phyloP scores from a whole-genome alignment of 768 basidiomycete species.

The Pholiota microspora region DNA sequence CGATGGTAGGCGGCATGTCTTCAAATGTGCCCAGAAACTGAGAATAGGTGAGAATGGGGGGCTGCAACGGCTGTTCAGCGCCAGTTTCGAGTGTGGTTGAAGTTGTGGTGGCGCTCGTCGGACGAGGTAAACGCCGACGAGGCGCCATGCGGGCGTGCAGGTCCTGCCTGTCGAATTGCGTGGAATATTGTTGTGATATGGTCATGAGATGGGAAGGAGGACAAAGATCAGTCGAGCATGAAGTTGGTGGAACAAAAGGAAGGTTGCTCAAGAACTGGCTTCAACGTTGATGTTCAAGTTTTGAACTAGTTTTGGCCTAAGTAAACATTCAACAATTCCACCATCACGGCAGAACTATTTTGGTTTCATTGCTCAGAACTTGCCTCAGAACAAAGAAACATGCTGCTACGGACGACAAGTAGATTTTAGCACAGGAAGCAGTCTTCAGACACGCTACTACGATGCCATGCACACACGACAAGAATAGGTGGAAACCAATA shows the following conservation, averaged over 20 bases:
- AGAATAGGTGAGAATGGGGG: slow-evolving; percentile 18
- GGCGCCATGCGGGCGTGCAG: slow-evolving; percentile 19
- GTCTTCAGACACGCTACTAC: background rate
- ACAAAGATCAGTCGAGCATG: background rate
- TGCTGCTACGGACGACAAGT: background rate
- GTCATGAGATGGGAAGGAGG: slow-evolving; percentile 5
- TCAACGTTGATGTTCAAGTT: too few relatives aligned
- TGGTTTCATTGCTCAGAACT: slow-evolving; percentile 4
- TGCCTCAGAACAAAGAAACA: background rate
- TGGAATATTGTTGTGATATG: slow-evolving; percentile 17
- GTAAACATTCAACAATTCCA: slow-evolving; percentile 5
- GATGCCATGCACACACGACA: background rate
- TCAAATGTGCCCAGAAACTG: slow-evolving; percentile 22
- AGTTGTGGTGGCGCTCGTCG: slow-evolving; percentile 15
- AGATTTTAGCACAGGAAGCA: background rate
- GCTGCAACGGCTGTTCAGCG: slow-evolving; percentile 7
- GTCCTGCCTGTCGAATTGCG: slow-evolving; percentile 23
- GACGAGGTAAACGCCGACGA: slow-evolving; percentile 21
- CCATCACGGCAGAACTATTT: slow-evolving; percentile 6
- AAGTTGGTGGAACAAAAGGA: background rate
- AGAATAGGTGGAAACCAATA: background rate
- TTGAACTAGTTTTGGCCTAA: slow-evolving; percentile 1
- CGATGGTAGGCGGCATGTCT: slow-evolving; percentile 12
- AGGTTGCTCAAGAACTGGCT: too few relatives aligned
- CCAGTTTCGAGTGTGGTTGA: slow-evolving; percentile 14